A percentile compares a stretch with the other conserved stretches of the same genome.
Conservation (phyloP, 345 rosid genomes). For the Lumnitzera racemosa region DNA sequence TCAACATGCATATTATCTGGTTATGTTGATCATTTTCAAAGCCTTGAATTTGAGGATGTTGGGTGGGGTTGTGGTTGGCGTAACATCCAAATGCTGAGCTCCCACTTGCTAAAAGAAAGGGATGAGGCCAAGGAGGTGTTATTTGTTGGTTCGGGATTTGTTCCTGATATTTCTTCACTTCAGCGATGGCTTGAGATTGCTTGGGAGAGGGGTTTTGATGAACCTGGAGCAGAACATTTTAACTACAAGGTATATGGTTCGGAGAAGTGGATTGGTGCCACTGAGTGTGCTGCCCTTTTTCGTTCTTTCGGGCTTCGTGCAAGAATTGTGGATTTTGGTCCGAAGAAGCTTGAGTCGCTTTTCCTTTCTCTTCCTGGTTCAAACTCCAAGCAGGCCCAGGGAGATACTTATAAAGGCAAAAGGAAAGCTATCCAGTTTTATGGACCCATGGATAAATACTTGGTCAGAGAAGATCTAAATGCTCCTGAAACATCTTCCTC, state of each 20-base stretch:
- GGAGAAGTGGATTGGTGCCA: slow-evolving; percentile 55
- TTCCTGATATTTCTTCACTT: slow-evolving; percentile 63
- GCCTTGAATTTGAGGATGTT: slow-evolving; percentile 35
- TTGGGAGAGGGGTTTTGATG: slow-evolving; percentile 72
- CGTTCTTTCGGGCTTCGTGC: slow-evolving; percentile 73
- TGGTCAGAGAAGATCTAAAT: slow-evolving; percentile 15
- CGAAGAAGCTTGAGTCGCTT: slow-evolving; percentile 35
- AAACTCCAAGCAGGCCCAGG: slow-evolving; percentile 12
- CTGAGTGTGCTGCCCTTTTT: slow-evolving; percentile 72
- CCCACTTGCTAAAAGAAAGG: slow-evolving; percentile 49
- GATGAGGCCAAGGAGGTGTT: slow-evolving; percentile 34
- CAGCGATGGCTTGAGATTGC: slow-evolving; percentile 86
- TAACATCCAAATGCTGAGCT: slow-evolving; percentile 71
- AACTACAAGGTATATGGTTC: slow-evolving; percentile 39
- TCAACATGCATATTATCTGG: slow-evolving; percentile 34
- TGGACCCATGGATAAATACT: slow-evolving; percentile 73
- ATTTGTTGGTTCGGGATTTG: slow-evolving; percentile 61
- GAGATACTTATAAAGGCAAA: slow-evolving; percentile 14
- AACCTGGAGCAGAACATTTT: slow-evolving; percentile 54
- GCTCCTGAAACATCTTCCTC: slow-evolving; percentile 7
- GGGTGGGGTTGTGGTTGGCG: slow-evolving; percentile 95
- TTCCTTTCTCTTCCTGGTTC: slow-evolving; percentile 68
- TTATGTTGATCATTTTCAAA: slow-evolving; percentile 58
- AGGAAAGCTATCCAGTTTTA: slow-evolving; percentile 24
- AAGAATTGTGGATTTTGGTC: slow-evolving; percentile 71